Evolutionary conservation across 495 filamentous ascomycete genomes (phyloP).

Genomic region (Penicillium steckii): DNA sequence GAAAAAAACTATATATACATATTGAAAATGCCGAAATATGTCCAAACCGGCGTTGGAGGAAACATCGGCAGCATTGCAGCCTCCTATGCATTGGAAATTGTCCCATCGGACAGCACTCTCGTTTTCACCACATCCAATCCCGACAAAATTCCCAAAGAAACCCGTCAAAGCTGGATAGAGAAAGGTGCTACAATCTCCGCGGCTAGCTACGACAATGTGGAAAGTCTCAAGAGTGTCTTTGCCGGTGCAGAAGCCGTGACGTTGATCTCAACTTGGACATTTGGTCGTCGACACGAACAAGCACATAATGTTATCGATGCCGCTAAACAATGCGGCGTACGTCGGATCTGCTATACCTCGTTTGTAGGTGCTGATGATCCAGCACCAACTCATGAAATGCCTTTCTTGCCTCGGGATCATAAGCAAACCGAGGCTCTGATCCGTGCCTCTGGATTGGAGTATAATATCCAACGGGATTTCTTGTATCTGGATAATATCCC

Average conservation of each 20-base stretch:
- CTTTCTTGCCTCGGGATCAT: constrained; percentile 1
- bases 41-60: constrained; percentile 1
- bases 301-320: constrained; percentile 1
- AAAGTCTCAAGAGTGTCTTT: background rate
- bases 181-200: background rate
- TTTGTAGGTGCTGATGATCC: constrained; percentile 1
- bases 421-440: background rate
- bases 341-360: constrained; percentile 3
- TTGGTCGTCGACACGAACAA: constrained; percentile 3
- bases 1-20: too few relatives aligned
- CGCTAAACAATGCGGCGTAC: background rate
- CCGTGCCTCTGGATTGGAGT: background rate
- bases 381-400: background rate
- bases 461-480: constrained; percentile 2
- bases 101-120: background rate
- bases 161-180: background rate
- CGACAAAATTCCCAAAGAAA: background rate
- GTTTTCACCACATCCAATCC: background rate
- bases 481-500: constrained; percentile 1
- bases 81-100: constrained; percentile 3
- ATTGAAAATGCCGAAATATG: constrained; percentile 6
- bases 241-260: constrained; percentile 2
- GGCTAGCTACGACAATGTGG: background rate
- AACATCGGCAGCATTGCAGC: constrained; percentile 2
- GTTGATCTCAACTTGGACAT: constrained; percentile 2